Evolutionary conservation across 306 rosid species (phyloP).

Genomic region (Alnus glutinosa): DNA sequence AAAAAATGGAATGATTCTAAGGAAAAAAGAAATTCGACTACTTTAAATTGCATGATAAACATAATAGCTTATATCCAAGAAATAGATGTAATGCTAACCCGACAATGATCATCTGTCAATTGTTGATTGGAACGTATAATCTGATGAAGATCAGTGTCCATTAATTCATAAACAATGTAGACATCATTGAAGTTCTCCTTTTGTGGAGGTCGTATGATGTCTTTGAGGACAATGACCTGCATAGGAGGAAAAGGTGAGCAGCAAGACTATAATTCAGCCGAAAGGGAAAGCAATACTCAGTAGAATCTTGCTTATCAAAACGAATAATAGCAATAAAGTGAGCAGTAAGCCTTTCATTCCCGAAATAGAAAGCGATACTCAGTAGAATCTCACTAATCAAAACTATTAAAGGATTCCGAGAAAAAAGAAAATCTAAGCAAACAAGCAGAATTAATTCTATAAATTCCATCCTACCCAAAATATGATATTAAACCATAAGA

Average conservation of each 20-base stretch:
- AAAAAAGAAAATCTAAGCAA: not conserved
- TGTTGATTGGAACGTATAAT: slow-evolving; percentile 84
- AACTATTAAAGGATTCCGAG: not conserved
- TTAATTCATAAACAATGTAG: slow-evolving; percentile 76
- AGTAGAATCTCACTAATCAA: not conserved
- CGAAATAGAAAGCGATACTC: slow-evolving; percentile 6
- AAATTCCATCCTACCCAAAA: not conserved
- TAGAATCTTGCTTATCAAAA: not conserved
- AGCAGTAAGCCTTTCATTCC: slow-evolving; percentile 25
- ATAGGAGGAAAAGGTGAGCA: slow-evolving; percentile 24
- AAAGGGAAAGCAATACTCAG: not conserved
- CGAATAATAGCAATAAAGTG: not conserved
- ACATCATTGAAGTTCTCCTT: slow-evolving; percentile 91
- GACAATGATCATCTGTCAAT: slow-evolving; percentile 92
- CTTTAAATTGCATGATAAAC: slow-evolving; percentile 1
- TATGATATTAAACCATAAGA: not conserved
- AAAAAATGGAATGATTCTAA: not conserved
- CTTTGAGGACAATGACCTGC: slow-evolving; percentile 82
- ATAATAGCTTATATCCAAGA: slow-evolving; percentile 25
- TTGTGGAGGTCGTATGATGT: slow-evolving; percentile 87
- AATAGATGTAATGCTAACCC: slow-evolving; percentile 54
- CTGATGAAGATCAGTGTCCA: slow-evolving; percentile 97
- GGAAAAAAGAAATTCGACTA: not conserved
- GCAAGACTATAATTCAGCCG: slow-evolving; percentile 24
- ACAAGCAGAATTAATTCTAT: not conserved